Percentiles rank a stretch among this genome's conserved stretches.
Conservation (phyloP, 2,329 filamentous ascomycete species). For the Lachnellula suecica region DNA sequence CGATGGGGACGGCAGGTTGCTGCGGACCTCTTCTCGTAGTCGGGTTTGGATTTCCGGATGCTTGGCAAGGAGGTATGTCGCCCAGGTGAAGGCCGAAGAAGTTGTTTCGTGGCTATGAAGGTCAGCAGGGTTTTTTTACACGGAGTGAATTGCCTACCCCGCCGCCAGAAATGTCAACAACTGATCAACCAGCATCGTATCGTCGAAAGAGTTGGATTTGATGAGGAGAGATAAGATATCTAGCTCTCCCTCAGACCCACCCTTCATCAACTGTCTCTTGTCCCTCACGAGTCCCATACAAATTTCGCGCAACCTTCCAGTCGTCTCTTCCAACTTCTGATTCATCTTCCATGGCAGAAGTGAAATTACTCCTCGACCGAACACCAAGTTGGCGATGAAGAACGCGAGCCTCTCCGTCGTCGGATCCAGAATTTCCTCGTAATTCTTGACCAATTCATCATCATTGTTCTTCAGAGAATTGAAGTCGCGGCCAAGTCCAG, state of each 20-base stretch:
- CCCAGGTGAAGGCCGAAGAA: conserved; percentile 73
- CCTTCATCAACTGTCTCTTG: conserved; percentile 61
- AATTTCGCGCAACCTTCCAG: conserved; percentile 59
- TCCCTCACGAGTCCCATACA: conserved; percentile 68
- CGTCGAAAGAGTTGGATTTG: conserved; percentile 70
- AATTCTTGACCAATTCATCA: conserved; percentile 58
- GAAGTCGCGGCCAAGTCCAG: conserved; percentile 72
- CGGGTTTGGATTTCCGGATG: conserved; percentile 64
- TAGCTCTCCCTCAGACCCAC: conserved; percentile 50
- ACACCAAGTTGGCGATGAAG: conserved; percentile 56
- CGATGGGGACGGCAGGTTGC: conserved; percentile 52
- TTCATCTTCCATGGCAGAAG: conserved; percentile 71
- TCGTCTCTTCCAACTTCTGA: conserved; percentile 56
- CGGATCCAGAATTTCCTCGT: conserved; percentile 55
- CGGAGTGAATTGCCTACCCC: background rate
- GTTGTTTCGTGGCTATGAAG: conserved; percentile 76
- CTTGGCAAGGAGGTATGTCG: conserved; percentile 66
- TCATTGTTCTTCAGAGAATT: conserved; percentile 60
- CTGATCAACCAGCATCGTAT: conserved; percentile 82
- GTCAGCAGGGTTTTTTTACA: background rate
- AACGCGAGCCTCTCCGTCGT: conserved; percentile 52
- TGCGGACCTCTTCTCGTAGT: conserved; percentile 67
- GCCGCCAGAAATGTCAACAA: conserved; percentile 73
- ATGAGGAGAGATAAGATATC: conserved; percentile 84
- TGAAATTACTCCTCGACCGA: conserved; percentile 62